A percentile compares a stretch with the other conserved stretches of the same genome.
phyloP scores from a whole-genome alignment of 2,329 filamentous ascomycete genomes.

The Stemphylium beticola region DNA sequence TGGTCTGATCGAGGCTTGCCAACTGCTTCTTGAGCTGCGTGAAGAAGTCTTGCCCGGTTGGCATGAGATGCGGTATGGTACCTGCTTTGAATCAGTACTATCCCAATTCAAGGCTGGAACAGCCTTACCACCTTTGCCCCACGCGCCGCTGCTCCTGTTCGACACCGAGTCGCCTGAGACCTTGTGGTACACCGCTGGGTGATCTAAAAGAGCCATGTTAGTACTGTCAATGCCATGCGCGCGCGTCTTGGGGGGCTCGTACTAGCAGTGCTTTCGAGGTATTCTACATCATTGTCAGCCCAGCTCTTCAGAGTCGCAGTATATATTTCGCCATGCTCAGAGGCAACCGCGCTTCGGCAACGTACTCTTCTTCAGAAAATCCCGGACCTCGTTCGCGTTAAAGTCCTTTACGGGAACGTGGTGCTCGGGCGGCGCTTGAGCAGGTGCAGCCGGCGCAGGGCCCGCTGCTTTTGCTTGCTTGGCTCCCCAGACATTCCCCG shows the following conservation, averaged over 20 bases:
- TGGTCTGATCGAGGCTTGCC: slow-evolving; percentile 47
- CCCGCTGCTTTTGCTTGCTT: slow-evolving; percentile 40
- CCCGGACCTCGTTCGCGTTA: slow-evolving; percentile 53
- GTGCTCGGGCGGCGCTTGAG: slow-evolving; percentile 33
- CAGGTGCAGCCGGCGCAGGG: slow-evolving; percentile 18
- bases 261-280: slow-evolving; percentile 41
- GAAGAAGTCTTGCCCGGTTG: slow-evolving; percentile 54
- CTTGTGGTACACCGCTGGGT: slow-evolving; percentile 46
- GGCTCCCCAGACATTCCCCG: slow-evolving; percentile 45
- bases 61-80: slow-evolving; percentile 51
- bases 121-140: slow-evolving; percentile 48
- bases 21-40: slow-evolving; percentile 55
- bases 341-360: slow-evolving; percentile 3
- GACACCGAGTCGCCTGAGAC: slow-evolving; percentile 49
- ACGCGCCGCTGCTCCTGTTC: slow-evolving; percentile 48
- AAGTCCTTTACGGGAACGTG: slow-evolving; percentile 50
- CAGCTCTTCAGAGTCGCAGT: background rate
- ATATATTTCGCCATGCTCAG: too few species aligned
- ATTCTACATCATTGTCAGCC: slow-evolving; percentile 33
- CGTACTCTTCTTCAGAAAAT: slow-evolving; percentile 51
- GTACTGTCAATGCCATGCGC: slow-evolving; percentile 12
- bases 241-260: slow-evolving; percentile 13
- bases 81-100: slow-evolving; percentile 32
- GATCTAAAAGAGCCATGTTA: slow-evolving; percentile 33
- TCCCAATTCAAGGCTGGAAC: too few species aligned